Percentiles rank a stretch among this genome's conserved stretches.
These are phyloP conservation scores for Saccharomyces pastorianus DNA, from an alignment of 1,139 yeast genomes.

Conservation along the genomic window DNA sequence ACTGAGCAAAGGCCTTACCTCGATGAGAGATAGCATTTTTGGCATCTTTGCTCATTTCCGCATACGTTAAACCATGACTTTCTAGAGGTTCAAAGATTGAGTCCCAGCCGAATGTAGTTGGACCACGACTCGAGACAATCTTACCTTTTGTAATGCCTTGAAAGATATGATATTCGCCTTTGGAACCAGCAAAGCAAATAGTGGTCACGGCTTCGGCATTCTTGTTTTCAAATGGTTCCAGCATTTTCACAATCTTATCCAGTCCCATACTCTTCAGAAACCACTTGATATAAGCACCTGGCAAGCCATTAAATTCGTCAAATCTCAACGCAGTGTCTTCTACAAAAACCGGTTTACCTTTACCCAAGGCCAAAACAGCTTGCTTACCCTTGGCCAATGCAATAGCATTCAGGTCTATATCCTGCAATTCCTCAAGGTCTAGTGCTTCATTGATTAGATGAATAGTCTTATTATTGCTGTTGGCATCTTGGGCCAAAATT, in stretches of 20 bases:
- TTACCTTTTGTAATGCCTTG: conserved; percentile 79
- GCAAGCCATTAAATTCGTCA: conserved; percentile 71
- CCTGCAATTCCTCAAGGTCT: conserved; percentile 88
- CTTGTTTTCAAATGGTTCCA: conserved; percentile 74
- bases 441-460: conserved; percentile 51
- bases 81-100: conserved; percentile 71
- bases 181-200: conserved; percentile 82
- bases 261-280: conserved; percentile 67
- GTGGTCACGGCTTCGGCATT: conserved; percentile 86
- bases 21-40: conserved; percentile 86
- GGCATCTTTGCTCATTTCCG: conserved; percentile 70
- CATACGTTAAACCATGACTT: conserved; percentile 56
- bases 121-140: conserved; percentile 72
- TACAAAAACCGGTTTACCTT: conserved; percentile 71
- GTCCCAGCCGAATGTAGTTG: conserved; percentile 89
- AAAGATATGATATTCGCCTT: conserved; percentile 68
- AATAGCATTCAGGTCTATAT: conserved; percentile 65
- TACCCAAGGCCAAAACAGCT: conserved; percentile 52
- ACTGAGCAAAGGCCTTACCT: conserved; percentile 67
- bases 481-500: conserved; percentile 44
- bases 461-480: conserved; percentile 35
- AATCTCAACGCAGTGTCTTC: conserved; percentile 93
- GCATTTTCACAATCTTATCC: conserved; percentile 65
- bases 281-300: conserved; percentile 94
- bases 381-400: conserved; percentile 70